Percentiles rank a stretch among this genome's conserved stretches.
Conservation (phyloP, 2,329 filamentous ascomycete species). For the Didymosphaeria variabile region DNA sequence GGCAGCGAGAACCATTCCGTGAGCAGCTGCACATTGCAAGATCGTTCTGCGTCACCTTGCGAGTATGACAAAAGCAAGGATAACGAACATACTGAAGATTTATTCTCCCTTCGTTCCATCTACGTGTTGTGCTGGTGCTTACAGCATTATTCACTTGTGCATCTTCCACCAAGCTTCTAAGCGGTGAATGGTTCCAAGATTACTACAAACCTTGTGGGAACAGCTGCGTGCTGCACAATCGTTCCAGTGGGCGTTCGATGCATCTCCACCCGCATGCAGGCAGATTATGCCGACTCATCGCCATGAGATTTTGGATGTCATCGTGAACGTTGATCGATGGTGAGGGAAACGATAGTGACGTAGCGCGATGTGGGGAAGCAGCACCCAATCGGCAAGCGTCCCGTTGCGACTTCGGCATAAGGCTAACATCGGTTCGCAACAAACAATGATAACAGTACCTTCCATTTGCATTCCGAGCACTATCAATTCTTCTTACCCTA, state of each 20-base stretch:
- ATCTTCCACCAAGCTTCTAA: too few relatives aligned
- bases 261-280: background rate
- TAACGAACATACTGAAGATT: too few relatives aligned
- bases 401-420: conserved; percentile 5
- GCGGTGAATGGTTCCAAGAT: background rate
- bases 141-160: too few relatives aligned
- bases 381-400: conserved; percentile 8
- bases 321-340: background rate
- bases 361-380: conserved; percentile 10
- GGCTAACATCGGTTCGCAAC: conserved; percentile 1
- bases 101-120: too few relatives aligned
- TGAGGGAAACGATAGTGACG: background rate
- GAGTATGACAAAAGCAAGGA: too few relatives aligned
- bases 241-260: background rate
- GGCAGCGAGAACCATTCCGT: too few relatives aligned
- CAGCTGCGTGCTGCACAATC: background rate
- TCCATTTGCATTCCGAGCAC: background rate
- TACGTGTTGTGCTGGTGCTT: too few relatives aligned
- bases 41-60: too few relatives aligned
- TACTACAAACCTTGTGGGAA: background rate
- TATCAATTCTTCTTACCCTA: too few relatives aligned
- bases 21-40: too few relatives aligned
- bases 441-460: background rate
- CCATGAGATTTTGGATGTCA: background rate
- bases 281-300: background rate